phyloP scores from a whole-genome alignment of 805 yeast species.

The Starmerella tilneyi region DNA sequence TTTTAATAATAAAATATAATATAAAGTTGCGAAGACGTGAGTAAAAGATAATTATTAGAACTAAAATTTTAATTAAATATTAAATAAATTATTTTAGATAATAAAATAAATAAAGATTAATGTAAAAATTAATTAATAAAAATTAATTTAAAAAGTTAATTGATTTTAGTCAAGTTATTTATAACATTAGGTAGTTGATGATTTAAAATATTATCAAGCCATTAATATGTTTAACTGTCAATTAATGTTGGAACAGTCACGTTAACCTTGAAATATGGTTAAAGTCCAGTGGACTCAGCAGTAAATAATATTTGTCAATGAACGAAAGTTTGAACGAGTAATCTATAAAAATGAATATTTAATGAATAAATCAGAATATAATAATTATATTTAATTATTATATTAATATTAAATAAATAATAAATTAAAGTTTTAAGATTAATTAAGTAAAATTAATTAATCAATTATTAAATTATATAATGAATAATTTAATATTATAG shows the following conservation, averaged over 20 bases:
- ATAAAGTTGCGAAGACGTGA: conserved; percentile 2
- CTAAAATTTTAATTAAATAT: conserved; percentile 1
- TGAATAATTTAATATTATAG: conserved; percentile 7
- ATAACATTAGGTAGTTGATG: conserved; percentile 3
- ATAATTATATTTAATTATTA: background rate
- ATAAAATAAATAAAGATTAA: background rate
- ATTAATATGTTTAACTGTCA: conserved; percentile 3
- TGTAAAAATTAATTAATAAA: background rate
- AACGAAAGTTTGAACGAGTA: conserved; percentile 5
- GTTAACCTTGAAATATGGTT: conserved; percentile 4
- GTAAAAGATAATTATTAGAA: conserved; percentile 1
- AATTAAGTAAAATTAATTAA: background rate
- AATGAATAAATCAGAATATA: background rate
- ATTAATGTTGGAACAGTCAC: conserved; percentile 5
- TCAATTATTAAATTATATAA: conserved; percentile 3
- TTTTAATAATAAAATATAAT: background rate
- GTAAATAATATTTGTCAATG: conserved; percentile 4
- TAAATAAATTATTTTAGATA: too few species aligned
- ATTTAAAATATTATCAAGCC: conserved; percentile 3
- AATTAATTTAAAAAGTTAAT: background rate
- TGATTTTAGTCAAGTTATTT: conserved; percentile 4
- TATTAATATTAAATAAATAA: background rate
- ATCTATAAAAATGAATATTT: conserved; percentile 3
- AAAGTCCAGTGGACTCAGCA: conserved; percentile 2
- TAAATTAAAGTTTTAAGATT: background rate